These are phyloP conservation scores for Cajanus cajan DNA, from an alignment of 306 rosid species.

Conservation along the genomic window DNA sequence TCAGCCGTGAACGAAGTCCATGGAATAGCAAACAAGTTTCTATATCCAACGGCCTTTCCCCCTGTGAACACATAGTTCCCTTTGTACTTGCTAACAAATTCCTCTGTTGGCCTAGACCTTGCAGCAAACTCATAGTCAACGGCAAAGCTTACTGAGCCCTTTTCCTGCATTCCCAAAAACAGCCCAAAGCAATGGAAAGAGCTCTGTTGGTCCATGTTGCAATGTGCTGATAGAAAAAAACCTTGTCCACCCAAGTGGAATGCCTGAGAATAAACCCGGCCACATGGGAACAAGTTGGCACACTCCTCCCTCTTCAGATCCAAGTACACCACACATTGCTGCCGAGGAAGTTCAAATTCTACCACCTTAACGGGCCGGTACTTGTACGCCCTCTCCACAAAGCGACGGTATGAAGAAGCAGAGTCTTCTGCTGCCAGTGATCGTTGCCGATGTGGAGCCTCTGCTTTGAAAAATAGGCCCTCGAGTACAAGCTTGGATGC, in stretches of 20 bases:
- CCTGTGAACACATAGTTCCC: constrained; percentile 96
- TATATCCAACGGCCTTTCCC: constrained; percentile 95
- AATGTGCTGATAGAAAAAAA: constrained; percentile 94
- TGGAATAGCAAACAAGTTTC: constrained; percentile 82
- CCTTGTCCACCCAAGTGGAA: constrained; percentile 99
- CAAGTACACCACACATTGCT: constrained; percentile 92
- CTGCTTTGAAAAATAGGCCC: constrained; percentile 91
- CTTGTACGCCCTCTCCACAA: constrained; percentile 89
- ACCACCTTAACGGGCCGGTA: constrained; percentile 98
- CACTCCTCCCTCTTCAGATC: constrained; percentile 96
- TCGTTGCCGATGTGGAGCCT: constrained; percentile 91
- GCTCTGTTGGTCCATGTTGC: constrained; percentile 98
- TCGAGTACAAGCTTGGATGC: constrained; percentile 87
- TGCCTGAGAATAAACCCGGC: constrained; percentile 97
- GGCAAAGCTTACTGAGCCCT: constrained; percentile 85
- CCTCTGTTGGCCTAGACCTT: constrained; percentile 74
- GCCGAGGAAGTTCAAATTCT: constrained; percentile 88
- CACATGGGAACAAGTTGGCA: constrained; percentile 70
- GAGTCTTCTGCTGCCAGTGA: constrained; percentile 77
- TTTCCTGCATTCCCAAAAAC: constrained; percentile 97
- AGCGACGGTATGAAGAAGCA: constrained; percentile 58
- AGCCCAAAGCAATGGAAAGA: constrained; percentile 96
- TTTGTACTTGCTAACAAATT: constrained; percentile 87
- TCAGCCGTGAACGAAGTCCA: constrained; percentile 89
- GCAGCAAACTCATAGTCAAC: constrained; percentile 98